Evolutionary conservation across 1,284 basidiomycete species (phyloP), one percentile per base, ranked within the genome.

Genomic region (Ceratobasidium sp.): DNA sequence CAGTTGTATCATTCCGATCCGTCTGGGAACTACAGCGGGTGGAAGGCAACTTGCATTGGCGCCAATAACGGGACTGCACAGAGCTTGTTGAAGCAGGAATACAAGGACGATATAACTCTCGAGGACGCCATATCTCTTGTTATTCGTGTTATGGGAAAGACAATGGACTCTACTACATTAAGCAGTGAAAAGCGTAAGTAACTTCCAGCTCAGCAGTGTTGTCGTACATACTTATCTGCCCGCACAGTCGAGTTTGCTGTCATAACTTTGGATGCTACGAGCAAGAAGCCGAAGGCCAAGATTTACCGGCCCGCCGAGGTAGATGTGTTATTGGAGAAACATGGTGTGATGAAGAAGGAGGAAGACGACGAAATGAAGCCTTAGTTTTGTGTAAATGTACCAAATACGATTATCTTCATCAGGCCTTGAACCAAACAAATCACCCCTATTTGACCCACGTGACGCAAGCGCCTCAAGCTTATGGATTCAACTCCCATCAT

Each of bases 1-100:
- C 97, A 99, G 84, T 90, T 99, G 35, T 99, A 99, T 87, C 96
- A 98, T 84, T 97, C 96, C 17, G 97, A 99, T 84, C 97, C 98
- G 1, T 98, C 96, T 61, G 97, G 97, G 15, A 99, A 99, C 86
- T 99, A 99, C 85, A 95, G 94, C 0, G 97, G 98, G 15, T 99
- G 97, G 98, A 99, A 99, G 85, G 97, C 97, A 61, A 98, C 97
- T 5, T 98, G 96, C 83, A 96, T 99, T 80, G 97, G 97, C 39
- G 94, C 95, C 53, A 99, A 99, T 87, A 98, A 95, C 83, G 95
- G 96, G 37, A 98, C 94, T 3, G 96, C 94, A 47, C 95, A 96
- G 82, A 95, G 93, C 81, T 86, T 99, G 81, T 86, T 99, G 80
- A 97, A 99, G 87, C 97, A 99, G 85, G 98, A 99, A 84, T 99